These are phyloP conservation scores for Graphiopsis chlorocephala DNA, from an alignment of 2,329 filamentous ascomycete species.

Conservation along the genomic window DNA sequence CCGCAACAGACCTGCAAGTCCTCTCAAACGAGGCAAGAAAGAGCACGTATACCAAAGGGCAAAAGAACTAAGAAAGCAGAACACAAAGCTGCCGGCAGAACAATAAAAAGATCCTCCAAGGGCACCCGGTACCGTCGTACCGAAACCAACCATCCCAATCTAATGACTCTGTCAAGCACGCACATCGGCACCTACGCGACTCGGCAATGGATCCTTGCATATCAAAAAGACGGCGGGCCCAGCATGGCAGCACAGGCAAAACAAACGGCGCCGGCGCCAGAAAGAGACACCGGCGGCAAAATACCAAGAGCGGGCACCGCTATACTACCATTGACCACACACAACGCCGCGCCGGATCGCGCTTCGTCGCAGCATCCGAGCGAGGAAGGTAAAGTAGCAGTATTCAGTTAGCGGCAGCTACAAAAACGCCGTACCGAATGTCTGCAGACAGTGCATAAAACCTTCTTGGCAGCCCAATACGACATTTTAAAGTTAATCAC, in stretches of 20 bases:
- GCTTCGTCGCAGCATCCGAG: constrained; percentile 4
- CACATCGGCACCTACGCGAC: neutral
- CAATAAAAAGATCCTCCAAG: neutral
- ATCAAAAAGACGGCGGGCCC: neutral
- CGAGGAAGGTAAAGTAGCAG: neutral
- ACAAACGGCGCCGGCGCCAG: neutral
- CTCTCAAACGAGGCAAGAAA: neutral
- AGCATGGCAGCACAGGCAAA: neutral
- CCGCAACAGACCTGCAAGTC: neutral
- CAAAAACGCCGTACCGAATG: neutral
- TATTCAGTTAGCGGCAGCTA: neutral
- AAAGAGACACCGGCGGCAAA: neutral
- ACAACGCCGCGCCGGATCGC: constrained; percentile 5
- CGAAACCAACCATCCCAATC: neutral
- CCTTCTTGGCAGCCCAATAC: too few relatives aligned
- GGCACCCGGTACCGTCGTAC: neutral
- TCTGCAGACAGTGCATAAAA: neutral
- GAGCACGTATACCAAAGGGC: neutral
- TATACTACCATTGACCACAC: neutral
- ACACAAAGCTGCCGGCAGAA: neutral
- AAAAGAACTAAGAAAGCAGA: neutral
- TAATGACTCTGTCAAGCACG: neutral
- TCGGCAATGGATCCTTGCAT: neutral
- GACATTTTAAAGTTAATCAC: too few relatives aligned
- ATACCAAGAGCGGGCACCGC: neutral